Conservation (phyloP, 805 yeast genomes). For the Ogataea henricii region DNA sequence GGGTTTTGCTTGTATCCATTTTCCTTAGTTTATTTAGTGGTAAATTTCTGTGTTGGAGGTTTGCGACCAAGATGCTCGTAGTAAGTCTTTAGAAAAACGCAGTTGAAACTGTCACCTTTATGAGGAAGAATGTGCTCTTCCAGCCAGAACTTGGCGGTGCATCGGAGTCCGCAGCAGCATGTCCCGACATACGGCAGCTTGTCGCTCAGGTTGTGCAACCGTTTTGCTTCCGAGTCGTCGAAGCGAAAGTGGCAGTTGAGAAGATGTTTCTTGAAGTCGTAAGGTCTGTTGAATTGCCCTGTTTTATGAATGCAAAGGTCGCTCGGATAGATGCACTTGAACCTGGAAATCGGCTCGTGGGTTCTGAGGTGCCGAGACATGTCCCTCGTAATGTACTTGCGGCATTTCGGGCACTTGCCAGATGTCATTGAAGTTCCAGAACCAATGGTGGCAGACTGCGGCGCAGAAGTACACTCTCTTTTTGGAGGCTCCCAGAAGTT, state of each 20-base stretch:
- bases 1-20: neutral
- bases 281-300: constrained; percentile 66
- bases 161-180: constrained; percentile 54
- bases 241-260: constrained; percentile 60
- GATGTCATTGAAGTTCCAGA: neutral
- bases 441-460: neutral
- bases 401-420: constrained; percentile 49
- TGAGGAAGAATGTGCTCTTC: constrained; percentile 50
- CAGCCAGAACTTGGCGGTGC: constrained; percentile 57
- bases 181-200: constrained; percentile 53
- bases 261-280: constrained; percentile 67
- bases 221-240: constrained; percentile 46
- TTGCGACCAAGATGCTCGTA: constrained; percentile 16
- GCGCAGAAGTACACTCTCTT: neutral
- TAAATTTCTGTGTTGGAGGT: constrained; percentile 24
- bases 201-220: constrained; percentile 51
- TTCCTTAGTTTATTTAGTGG: constrained; percentile 12
- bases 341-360: constrained; percentile 57
- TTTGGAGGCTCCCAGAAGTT: neutral
- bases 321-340: constrained; percentile 59
- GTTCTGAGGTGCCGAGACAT: constrained; percentile 64
- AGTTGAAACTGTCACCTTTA: constrained; percentile 21
- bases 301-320: constrained; percentile 57
- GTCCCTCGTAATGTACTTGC: constrained; percentile 57
- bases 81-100: constrained; percentile 16